Percentiles rank a stretch among this genome's conserved stretches.
These are phyloP conservation scores for Aureobasidium melanogenum DNA, from an alignment of 2,329 filamentous ascomycete species.

Conservation along the genomic window DNA sequence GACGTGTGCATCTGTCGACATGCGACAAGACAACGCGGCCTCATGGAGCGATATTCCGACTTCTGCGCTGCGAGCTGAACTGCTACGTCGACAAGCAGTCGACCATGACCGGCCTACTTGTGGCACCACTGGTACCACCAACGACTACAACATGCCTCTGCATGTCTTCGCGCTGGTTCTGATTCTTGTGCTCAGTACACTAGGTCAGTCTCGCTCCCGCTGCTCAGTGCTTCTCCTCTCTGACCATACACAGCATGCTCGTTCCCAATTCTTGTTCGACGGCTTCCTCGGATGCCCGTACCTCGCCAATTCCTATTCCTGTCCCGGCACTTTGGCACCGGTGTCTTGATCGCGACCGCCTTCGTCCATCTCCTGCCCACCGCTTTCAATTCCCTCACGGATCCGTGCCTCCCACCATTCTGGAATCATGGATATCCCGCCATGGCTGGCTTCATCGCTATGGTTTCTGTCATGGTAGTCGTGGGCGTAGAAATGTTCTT, in stretches of 20 bases:
- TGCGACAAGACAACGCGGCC: conserved; percentile 5
- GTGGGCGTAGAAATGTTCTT: conserved; percentile 85
- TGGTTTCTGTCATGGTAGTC: conserved; percentile 73
- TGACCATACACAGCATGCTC: conserved; percentile 41
- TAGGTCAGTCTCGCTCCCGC: conserved; percentile 30
- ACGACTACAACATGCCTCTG: conserved; percentile 45
- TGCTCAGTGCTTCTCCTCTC: background rate
- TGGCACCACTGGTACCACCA: conserved; percentile 39
- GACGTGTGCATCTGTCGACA: conserved; percentile 7
- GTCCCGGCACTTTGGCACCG: conserved; percentile 50
- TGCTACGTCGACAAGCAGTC: conserved; percentile 38
- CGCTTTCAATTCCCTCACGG: conserved; percentile 51
- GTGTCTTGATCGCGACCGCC: conserved; percentile 48
- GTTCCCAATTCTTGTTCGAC: conserved; percentile 51
- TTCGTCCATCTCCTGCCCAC: conserved; percentile 55
- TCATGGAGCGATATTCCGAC: conserved; percentile 32
- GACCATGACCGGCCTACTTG: conserved; percentile 40
- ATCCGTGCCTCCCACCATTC: conserved; percentile 62
- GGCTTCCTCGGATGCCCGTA: conserved; percentile 51
- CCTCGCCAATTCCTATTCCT: conserved; percentile 51
- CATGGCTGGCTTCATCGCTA: conserved; percentile 72
- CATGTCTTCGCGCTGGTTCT: conserved; percentile 51
- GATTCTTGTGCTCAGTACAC: conserved; percentile 47
- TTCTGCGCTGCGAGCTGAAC: conserved; percentile 39
- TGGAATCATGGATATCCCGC: conserved; percentile 74